Conservation (phyloP, 106 monocot genomes). For the Dendrobium chrysotoxum region DNA sequence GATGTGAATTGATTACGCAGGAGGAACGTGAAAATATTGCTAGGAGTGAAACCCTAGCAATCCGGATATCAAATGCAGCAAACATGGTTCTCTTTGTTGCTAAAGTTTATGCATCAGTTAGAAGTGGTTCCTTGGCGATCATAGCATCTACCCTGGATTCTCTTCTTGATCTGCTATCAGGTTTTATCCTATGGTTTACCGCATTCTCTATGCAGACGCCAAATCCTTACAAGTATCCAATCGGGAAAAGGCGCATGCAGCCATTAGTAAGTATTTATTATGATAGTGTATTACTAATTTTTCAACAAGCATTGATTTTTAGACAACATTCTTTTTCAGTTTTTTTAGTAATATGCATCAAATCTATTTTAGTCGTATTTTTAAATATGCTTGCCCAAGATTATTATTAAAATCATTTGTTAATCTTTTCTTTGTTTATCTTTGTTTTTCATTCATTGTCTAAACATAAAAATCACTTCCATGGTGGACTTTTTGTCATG, state of each 20-base stretch:
- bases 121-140: conserved; percentile 90
- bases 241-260: conserved; percentile 97
- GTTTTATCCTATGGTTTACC: conserved; percentile 98
- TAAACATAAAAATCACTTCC: no score
- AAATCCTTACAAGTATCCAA: conserved; percentile 89
- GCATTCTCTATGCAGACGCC: conserved; percentile 92
- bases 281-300: background rate
- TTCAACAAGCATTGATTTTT: no score
- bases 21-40: conserved; percentile 82
- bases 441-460: no score
- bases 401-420: no score
- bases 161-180: conserved; percentile 93
- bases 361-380: no score
- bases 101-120: conserved; percentile 91
- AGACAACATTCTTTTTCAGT: no score
- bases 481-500: no score
- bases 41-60: conserved; percentile 70
- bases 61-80: conserved; percentile 76
- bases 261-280: conserved; percentile 52
- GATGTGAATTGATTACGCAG: conserved; percentile 22
- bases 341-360: no score
- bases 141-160: conserved; percentile 97
- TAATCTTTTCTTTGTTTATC: no score
- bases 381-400: no score
- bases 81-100: conserved; percentile 90